Base-by-base conservation (phyloP, 495 filamentous ascomycete genomes). In the Talaromyces wortmannii region DNA sequence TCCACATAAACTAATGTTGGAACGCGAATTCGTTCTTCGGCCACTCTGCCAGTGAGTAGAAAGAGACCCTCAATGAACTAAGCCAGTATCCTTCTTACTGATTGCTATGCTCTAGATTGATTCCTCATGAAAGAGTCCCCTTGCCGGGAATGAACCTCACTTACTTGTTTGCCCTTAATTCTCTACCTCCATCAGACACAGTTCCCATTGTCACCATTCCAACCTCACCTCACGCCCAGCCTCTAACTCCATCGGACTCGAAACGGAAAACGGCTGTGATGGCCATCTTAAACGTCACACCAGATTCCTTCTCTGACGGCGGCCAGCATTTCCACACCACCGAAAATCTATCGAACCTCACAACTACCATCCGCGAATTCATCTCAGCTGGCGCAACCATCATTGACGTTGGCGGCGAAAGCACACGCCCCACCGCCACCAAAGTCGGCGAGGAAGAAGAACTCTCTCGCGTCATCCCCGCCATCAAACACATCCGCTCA, bases 231-330 rank as follows among this genome's bases (percentile, higher is more conserved):
- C 61, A 64, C 45, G 76, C 84, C 40, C 73, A 79, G 11, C 77
- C 85, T 0, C 71, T 96, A 6, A 79, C 81, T 43, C 77, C 87
- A 18, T 80, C 86, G 32, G 76, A 83, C 56, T 73, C 83, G 0
- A 74, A 69, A 50, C 85, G 89, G 45, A 74, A 73, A 45, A 97
- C 92, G 2, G 81, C 84, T 52, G 70, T 97, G 43, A 97, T 98
- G 94, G 87, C 89, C 31, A 95, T 98, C 60, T 78, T 97, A 50
- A 98, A 98, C 72, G 75, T 96, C 55, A 97, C 92, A 1, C 94
- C 92, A 8, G 94, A 98, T 75, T 97, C 94, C 42, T 97, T 97
- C 76, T 97, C 92, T 11, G 91, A 97, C 61, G 94, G 91, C 50
- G 92, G 92, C 45, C 61, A 71, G 2, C 78, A 91, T 70, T 63